Conservation (phyloP, 2,329 filamentous ascomycete genomes). For the Samsoniella hepiali region DNA sequence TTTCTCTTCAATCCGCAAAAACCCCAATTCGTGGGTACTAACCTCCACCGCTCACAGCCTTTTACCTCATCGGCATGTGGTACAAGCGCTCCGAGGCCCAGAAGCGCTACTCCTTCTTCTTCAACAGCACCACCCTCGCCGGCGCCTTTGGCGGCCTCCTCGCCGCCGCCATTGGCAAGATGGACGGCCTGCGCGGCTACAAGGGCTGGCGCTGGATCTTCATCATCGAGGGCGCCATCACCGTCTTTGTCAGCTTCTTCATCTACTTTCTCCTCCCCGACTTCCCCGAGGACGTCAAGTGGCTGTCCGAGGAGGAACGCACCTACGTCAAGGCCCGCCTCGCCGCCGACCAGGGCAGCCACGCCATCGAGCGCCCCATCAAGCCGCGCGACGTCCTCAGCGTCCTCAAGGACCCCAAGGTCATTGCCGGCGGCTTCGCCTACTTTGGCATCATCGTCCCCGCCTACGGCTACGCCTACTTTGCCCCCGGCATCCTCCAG, state of each 20-base stretch:
- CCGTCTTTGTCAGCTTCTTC: constrained; percentile 56
- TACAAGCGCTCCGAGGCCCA: constrained; percentile 86
- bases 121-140: constrained; percentile 74
- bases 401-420: constrained; percentile 71
- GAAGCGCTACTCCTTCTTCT: constrained; percentile 91
- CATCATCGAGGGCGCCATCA: constrained; percentile 69
- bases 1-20: not conserved
- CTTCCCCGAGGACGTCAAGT: constrained; percentile 72
- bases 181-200: constrained; percentile 69
- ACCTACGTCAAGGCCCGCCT: constrained; percentile 64
- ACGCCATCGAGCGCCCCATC: constrained; percentile 60
- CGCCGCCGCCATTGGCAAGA: constrained; percentile 83
- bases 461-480: constrained; percentile 75
- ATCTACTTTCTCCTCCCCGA: constrained; percentile 70
- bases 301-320: constrained; percentile 68
- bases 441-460: constrained; percentile 78
- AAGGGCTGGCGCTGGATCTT: constrained; percentile 79
- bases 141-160: constrained; percentile 84
- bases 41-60: constrained; percentile 32
- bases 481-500: constrained; percentile 68
- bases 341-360: constrained; percentile 64
- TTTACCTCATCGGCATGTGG: constrained; percentile 82
- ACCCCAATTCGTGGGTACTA: constrained; percentile 35
- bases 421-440: constrained; percentile 74
- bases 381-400: constrained; percentile 55